Conservation (phyloP, 140 eudicot genomes). For the Artemisia princeps region DNA sequence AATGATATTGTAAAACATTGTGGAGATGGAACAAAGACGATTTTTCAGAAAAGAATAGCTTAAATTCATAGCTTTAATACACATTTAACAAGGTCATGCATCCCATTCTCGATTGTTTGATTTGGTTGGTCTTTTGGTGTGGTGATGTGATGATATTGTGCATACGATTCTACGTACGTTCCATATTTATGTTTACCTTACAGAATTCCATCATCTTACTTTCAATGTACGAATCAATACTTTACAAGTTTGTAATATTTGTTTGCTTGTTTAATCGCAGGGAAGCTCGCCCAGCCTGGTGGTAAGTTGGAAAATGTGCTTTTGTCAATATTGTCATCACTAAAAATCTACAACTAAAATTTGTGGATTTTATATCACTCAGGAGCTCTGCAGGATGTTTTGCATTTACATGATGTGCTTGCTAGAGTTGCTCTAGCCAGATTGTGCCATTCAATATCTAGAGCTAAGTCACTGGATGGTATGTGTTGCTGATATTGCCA, state of each 20-base stretch:
- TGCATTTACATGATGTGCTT: conserved; percentile 92
- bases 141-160: too few species aligned
- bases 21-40: too few species aligned
- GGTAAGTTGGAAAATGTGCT: conserved; percentile 42
- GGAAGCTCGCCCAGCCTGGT: conserved; percentile 77
- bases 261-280: conserved; percentile 38
- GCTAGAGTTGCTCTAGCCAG: conserved; percentile 99
- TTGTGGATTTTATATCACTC: conserved; percentile 27
- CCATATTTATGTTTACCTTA: background rate
- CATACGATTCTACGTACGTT: too few species aligned
- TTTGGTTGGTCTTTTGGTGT: too few species aligned
- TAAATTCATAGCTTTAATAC: too few species aligned
- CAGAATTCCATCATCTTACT: conserved; percentile 10
- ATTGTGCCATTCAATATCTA: conserved; percentile 75
- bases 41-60: too few species aligned
- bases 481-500: conserved; percentile 21
- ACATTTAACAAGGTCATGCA: too few species aligned
- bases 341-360: conserved; percentile 16
- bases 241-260: conserved; percentile 19
- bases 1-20: too few species aligned
- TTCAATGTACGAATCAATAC: background rate
- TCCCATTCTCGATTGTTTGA: too few species aligned
- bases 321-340: background rate
- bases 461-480: conserved; percentile 95
- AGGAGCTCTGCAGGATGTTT: conserved; percentile 92